phyloP scores from a whole-genome alignment of 192 early-diverging fungal species.

The Podochytrium sp. region DNA sequence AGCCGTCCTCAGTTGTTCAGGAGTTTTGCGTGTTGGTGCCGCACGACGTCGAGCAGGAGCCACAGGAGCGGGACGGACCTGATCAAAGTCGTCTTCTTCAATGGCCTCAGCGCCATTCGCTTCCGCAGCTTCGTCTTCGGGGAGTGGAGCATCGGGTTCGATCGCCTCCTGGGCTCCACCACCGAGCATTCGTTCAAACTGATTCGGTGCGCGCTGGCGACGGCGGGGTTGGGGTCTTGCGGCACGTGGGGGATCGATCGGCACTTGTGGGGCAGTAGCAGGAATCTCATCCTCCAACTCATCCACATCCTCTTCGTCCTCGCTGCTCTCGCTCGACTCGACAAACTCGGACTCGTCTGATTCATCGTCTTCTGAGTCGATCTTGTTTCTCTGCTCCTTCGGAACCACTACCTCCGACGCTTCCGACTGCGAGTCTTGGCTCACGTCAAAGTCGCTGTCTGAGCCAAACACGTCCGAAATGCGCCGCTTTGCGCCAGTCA shows the following conservation, averaged over 20 bases:
- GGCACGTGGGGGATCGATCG: not conserved
- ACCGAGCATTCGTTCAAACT: not conserved
- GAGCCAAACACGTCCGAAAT: conserved; percentile 3
- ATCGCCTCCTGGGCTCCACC: not conserved
- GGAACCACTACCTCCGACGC: not conserved
- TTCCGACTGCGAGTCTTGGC: too few species aligned
- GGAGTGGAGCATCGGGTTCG: not conserved
- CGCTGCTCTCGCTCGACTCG: not conserved
- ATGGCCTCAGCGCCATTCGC: not conserved
- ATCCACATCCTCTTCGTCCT: not conserved
- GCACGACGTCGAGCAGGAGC: not conserved
- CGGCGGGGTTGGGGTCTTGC: not conserved
- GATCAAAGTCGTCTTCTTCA: not conserved
- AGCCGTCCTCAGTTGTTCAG: not conserved
- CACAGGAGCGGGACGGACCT: not conserved
- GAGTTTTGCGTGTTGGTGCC: not conserved
- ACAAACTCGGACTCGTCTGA: not conserved
- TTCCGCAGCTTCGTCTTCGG: not conserved
- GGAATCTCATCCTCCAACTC: not conserved
- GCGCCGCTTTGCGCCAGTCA: conserved; percentile 5
- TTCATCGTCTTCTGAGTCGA: not conserved
- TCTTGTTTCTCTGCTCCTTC: not conserved
- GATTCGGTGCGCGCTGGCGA: not conserved
- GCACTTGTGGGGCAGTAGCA: not conserved
- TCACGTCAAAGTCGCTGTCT: conserved; percentile 10